Evolutionary conservation across 2,329 filamentous ascomycete species (phyloP).

Genomic region (Ambrosiella cleistominuta): DNA sequence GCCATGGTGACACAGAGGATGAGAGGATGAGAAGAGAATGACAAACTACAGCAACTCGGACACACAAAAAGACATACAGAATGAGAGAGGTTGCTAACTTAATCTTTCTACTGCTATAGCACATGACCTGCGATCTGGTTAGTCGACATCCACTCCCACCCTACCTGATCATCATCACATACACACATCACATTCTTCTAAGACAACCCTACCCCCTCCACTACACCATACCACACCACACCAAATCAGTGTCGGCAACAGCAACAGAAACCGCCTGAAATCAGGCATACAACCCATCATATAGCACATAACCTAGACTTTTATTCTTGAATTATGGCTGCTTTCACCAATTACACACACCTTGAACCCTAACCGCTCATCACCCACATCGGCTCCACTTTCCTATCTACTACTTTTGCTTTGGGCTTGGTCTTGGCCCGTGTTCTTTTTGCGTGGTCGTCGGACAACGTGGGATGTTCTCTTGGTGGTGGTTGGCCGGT

Average conservation of each 20-base stretch:
- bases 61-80: background rate
- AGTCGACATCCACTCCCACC: slow-evolving; percentile 23
- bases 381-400: background rate
- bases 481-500: no score
- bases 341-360: background rate
- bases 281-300: no score
- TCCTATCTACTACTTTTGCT: background rate
- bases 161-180: background rate
- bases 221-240: no score
- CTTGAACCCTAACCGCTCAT: background rate
- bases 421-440: no score
- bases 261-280: no score
- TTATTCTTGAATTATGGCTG: background rate
- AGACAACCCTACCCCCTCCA: background rate
- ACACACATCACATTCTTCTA: background rate
- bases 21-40: no score
- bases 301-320: background rate
- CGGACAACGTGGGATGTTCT: background rate
- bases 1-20: no score
- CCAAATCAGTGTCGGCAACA: no score
- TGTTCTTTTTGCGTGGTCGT: background rate
- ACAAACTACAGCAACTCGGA: background rate
- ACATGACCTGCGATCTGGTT: slow-evolving; percentile 89
- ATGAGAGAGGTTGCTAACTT: slow-evolving; percentile 13
- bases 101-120: slow-evolving; percentile 30